Evolutionary conservation across 805 yeast species (phyloP), one percentile per base, ranked within the genome.

Genomic region (Metschnikowia lochheadii): DNA sequence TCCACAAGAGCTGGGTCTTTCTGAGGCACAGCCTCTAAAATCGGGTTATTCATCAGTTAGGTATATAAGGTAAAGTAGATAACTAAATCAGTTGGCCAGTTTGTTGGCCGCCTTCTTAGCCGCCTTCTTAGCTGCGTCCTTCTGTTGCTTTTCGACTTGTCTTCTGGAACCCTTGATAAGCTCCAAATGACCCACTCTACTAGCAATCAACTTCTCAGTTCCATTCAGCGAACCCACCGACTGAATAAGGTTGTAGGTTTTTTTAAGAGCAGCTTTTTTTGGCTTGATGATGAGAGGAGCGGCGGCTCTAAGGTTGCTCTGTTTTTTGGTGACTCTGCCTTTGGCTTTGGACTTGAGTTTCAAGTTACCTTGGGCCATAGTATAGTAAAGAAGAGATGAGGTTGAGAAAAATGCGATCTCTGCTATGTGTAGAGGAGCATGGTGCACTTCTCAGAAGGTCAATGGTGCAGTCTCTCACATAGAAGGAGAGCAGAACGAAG

Each of bases 161-260:
- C 95, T 82, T 74, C 97, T 83, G 6, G 94, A 84, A 14, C 99
- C 99, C 67, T 88, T 90, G 56, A 92, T 73, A 37, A 92, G 66
- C 70, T 92, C 99, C 61, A 92, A 77, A 67, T 92, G 98, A 23
- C 99, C 99, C 6, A 92, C 97, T 65, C 92, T 80, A 50, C 95
- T 78, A 1, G 97, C 84, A 58, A 92, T 82, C 50, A 89, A 76
- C 70, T 82, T 89, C 69, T 92, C 99, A 3, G 98, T 92, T 10
- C 61, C 61, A 43, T 48, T 49, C 55, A 52, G 56, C 33, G 58
- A 45, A 20, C 60, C 58, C 29, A 55, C 59, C 39, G 80, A 75
- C 65, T 83, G 85, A 46, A 77, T 72, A 51, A 86, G 70, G 58
- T 81, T 81, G 51, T 77, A 75, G 55, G 83, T 71, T 47, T 63